Base-by-base conservation (phyloP, 2,329 filamentous ascomycete species). In the Calonectria pteridis region DNA sequence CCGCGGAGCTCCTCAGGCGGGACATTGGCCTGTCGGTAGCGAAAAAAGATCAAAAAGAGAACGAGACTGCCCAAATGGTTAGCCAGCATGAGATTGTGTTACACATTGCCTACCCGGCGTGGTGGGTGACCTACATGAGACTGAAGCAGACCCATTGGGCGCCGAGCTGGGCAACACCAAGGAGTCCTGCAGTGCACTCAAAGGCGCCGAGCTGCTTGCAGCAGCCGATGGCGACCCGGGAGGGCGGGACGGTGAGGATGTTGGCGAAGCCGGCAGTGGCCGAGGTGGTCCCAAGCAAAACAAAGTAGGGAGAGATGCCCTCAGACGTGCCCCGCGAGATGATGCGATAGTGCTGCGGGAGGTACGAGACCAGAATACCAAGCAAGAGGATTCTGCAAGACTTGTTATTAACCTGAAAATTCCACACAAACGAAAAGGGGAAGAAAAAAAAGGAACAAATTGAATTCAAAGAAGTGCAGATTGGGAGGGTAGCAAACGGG, bases 1-100 rank as follows among this genome's bases (percentile, higher is more conserved):
- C 87, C 85, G 26, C 84, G 84, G 31, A 87, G 84, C 75, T 89
- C 87, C 26, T 86, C 88, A n/a, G 86, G 88, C 53, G 87, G 87
- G 10, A 87, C 85, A 76, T 85, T 87, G 72, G 84, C 88, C 73
- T 85, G 87, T 79, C 89, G 89, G 79, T 93, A 92, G 43, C 94
- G 94, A 85, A 98, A 98, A 89, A 97, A 99, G 79, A 98, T 91
- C 71, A 98, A 91, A 86, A 98, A 99, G n/a, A 99, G 90, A 26
- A 98, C 88, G 67, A 98, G 92, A 77, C 96, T 98, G 40, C 11
- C 55, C 49, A 59, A 11, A 28, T 6, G 28, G 71, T 73, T 72
- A 72, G 64, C 64, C 46, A 10, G 16, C n/a, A 49, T 64, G 18
- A 10, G 13, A 51, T 31, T 33, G 50, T 35, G 31, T 7, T 37